These are phyloP conservation scores for Gynochthodes officinalis DNA, from an alignment of 257 asterid genomes.

Conservation along the genomic window DNA sequence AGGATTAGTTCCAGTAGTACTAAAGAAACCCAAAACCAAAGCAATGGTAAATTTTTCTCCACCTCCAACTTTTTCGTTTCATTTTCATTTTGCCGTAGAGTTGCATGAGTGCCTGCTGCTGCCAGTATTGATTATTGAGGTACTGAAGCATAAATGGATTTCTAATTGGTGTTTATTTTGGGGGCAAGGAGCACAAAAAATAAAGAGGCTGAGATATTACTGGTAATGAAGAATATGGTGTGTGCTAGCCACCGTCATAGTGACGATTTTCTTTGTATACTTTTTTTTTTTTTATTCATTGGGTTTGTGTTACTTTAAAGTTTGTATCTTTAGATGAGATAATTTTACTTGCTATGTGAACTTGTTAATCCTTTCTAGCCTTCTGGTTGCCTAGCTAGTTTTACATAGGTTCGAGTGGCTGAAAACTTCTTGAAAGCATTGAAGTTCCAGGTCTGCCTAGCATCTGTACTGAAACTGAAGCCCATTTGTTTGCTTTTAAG, in stretches of 20 bases:
- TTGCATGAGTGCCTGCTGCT: not conserved
- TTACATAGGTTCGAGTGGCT: not conserved
- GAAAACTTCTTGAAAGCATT: not conserved
- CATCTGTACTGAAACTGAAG: not conserved
- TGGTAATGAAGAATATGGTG: not conserved
- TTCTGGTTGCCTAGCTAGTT: not conserved
- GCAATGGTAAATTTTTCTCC: constrained; percentile 38
- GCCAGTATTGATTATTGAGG: not conserved
- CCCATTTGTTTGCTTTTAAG: not conserved
- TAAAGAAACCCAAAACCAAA: constrained; percentile 44
- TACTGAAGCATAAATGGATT: not conserved
- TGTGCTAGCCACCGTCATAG: no score
- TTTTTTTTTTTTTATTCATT: no score
- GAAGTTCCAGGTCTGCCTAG: not conserved
- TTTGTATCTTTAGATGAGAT: not conserved
- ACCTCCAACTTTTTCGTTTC: not conserved
- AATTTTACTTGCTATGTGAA: not conserved
- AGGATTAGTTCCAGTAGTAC: constrained; percentile 51
- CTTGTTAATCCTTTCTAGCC: not conserved
- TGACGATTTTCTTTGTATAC: not conserved
- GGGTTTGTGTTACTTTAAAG: not conserved
- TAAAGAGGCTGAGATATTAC: no score
- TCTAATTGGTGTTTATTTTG: not conserved
- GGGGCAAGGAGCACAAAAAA: not conserved
- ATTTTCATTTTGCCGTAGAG: not conserved